Evolutionary conservation across 306 rosid genomes (phyloP).

Genomic region (Sicyos baderoa): DNA sequence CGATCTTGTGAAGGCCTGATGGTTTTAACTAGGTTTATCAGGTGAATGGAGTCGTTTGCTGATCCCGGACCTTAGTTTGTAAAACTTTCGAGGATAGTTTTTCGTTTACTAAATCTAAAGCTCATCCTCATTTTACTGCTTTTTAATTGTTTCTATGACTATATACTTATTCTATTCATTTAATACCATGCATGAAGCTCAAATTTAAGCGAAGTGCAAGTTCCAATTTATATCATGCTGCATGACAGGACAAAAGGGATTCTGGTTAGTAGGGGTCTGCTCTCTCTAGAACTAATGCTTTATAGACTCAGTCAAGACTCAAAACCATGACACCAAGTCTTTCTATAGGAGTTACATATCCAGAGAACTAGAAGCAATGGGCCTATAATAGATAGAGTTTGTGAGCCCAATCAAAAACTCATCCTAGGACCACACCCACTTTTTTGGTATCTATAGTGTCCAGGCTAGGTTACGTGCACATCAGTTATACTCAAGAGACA

Average conservation of each 20-base stretch:
- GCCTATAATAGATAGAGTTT: background rate
- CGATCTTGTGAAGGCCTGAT: constrained; percentile 40
- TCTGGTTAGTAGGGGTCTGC: background rate
- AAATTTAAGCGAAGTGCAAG: background rate
- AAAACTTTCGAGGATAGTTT: background rate
- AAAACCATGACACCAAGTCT: background rate
- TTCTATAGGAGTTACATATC: background rate
- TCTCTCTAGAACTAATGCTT: background rate
- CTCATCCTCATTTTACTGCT: background rate
- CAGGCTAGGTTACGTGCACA: no score
- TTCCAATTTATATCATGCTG: background rate
- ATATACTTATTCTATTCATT: background rate
- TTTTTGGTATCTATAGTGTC: no score
- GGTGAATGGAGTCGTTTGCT: background rate
- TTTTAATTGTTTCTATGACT: background rate
- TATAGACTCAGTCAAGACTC: background rate
- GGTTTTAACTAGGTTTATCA: background rate
- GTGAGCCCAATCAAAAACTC: background rate
- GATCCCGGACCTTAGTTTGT: constrained; percentile 11
- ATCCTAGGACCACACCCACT: background rate
- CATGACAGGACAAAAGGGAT: background rate
- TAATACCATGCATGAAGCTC: constrained; percentile 2
- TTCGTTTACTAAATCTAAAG: constrained; percentile 2
- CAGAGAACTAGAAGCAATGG: background rate
- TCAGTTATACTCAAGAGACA: no score